A percentile compares a stretch with the other conserved stretches of the same genome.
These are phyloP conservation scores for Ceratobasidium sp. DNA, from an alignment of 1,284 basidiomycete genomes.

Conservation along the genomic window DNA sequence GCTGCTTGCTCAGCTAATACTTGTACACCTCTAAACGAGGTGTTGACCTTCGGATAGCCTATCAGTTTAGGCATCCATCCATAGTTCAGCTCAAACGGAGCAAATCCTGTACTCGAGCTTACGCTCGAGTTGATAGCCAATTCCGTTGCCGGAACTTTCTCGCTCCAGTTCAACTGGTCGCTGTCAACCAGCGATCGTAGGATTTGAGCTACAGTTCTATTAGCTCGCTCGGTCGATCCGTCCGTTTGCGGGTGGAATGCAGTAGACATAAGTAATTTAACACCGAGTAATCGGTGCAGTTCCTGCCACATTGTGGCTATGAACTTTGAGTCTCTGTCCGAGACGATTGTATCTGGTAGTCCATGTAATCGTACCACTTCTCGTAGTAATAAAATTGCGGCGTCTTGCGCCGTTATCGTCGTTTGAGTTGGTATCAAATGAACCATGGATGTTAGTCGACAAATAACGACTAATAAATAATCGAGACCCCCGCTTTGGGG, in stretches of 20 bases:
- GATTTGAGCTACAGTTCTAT: conserved; percentile 48
- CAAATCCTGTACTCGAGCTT: conserved; percentile 48
- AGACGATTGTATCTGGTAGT: conserved; percentile 53
- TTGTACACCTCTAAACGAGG: conserved; percentile 9
- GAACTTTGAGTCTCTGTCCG: conserved; percentile 55
- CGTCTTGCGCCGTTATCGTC: conserved; percentile 50
- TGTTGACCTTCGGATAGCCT: background rate
- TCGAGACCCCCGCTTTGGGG: conserved; percentile 49
- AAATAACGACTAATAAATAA: conserved; percentile 52
- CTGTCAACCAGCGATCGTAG: conserved; percentile 49
- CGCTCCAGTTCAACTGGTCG: conserved; percentile 54
- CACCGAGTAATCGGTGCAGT: conserved; percentile 50
- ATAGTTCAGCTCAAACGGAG: conserved; percentile 52
- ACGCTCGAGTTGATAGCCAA: conserved; percentile 50
- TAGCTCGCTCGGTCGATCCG: background rate
- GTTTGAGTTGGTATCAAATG: conserved; percentile 50
- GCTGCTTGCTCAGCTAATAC: background rate
- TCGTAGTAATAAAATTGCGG: conserved; percentile 54
- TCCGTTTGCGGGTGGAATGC: conserved; percentile 39
- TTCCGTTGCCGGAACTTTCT: conserved; percentile 51
- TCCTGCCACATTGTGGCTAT: conserved; percentile 53
- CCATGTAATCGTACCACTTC: conserved; percentile 54
- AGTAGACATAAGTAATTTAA: conserved; percentile 54
- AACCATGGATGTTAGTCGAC: conserved; percentile 51
- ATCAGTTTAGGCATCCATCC: conserved; percentile 44